Evolutionary conservation across 306 rosid genomes (phyloP), one percentile per base, ranked within the genome.

Genomic region (Urtica urens): DNA sequence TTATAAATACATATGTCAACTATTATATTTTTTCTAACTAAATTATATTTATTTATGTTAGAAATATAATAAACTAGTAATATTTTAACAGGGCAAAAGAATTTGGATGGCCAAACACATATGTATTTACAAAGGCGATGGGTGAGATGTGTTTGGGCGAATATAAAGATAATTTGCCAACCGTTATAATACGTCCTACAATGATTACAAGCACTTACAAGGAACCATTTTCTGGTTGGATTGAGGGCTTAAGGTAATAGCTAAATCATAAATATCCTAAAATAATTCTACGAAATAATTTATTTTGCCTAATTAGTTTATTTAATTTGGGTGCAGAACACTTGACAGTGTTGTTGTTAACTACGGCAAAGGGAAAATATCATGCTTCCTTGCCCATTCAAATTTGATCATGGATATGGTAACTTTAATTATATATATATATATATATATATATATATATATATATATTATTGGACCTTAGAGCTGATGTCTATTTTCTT

Each of bases 211-310:
- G 74, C 10, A 69, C 79, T 6, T 46, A 34, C 44, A 62, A 48
- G 0, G 64, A 77, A 22, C 77, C 83, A 15, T 65, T 72, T 35
- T 38, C 68, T 0, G 74, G 79, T 59, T 72, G 74, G 83, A 42
- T 72, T 37, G 73, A 77, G 63, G 69, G 60, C n/a, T 42, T 58
- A 4, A 69, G 74, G 79, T 71, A 70, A 29, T 34, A 5, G 10
- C 7, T 34, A 7, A 10, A 10, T 34, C 39, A 10, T 10, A 34
- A 34, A 3, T 10, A 34, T 10, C n/a, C 39, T 34, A 34, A 34
- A 34, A 34, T 10, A 34, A 34, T 10, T 34, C n/a, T 3, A 10
- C n/a, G n/a, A 34, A 3, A 10, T 34, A 34, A 34, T 34, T 34
- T 34, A 34, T 38, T 38, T 12, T 12, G 4, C 42, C 11, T 1